These are phyloP conservation scores for Dioscorea alata DNA, from an alignment of 106 monocot species.

Conservation along the genomic window DNA sequence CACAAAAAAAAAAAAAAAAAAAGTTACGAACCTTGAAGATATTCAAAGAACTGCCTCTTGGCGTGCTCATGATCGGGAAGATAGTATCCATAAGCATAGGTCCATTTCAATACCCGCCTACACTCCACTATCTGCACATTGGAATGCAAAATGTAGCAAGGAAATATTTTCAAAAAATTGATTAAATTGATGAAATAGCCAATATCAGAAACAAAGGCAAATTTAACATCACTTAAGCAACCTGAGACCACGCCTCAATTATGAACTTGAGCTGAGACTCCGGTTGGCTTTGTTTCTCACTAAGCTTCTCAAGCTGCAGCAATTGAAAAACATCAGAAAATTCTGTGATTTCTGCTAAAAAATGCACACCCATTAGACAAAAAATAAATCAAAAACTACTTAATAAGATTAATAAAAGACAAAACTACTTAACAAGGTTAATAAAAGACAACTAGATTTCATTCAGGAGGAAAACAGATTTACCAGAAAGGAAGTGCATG, in stretches of 20 bases:
- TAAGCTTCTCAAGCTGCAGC: conserved; percentile 65
- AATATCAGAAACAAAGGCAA: not conserved
- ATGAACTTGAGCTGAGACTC: conserved; percentile 79
- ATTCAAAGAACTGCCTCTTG: conserved; percentile 95
- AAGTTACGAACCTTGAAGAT: conserved; percentile 73
- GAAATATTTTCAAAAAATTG: not conserved
- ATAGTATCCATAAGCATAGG: conserved; percentile 98
- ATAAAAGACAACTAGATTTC: no score
- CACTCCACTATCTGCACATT: conserved; percentile 87
- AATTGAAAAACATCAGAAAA: not conserved
- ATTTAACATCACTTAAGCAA: conserved; percentile 2
- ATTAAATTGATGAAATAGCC: not conserved
- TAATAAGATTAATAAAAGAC: no score
- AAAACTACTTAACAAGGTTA: no score
- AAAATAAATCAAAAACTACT: no score
- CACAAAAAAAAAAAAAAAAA: not conserved
- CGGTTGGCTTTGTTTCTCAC: conserved; percentile 63
- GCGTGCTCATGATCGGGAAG: conserved; percentile 85
- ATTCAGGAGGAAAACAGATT: no score
- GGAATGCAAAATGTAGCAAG: not conserved
- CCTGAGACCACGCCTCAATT: conserved; percentile 78
- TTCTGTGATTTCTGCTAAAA: no score
- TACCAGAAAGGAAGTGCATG: no score
- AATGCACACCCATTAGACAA: no score
- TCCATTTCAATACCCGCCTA: conserved; percentile 94